phyloP scores from a whole-genome alignment of 2,329 filamentous ascomycete species.

The Aspergillus cejpii region DNA sequence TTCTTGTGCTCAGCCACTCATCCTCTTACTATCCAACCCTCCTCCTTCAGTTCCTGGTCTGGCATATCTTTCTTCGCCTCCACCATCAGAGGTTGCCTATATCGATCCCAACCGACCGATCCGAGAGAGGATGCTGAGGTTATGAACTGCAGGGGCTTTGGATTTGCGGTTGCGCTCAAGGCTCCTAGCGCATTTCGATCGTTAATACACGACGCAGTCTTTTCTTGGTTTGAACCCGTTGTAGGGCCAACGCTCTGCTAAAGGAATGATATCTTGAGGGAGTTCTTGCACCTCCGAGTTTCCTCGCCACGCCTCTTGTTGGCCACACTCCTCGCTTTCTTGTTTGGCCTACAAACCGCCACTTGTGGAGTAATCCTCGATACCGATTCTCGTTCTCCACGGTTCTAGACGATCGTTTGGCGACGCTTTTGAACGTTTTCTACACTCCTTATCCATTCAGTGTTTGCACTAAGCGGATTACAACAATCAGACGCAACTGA shows the following conservation, averaged over 20 bases:
- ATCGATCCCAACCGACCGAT: conserved; percentile 1
- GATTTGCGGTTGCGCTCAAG: conserved; percentile 38
- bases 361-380: conserved; percentile 18
- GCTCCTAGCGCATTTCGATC: conserved; percentile 34
- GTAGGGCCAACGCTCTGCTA: conserved; percentile 15
- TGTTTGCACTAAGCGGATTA: neutral
- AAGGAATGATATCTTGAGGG: conserved; percentile 28
- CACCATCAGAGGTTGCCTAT: conserved; percentile 7
- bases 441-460: conserved; percentile 18
- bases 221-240: conserved; percentile 18
- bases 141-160: conserved; percentile 36
- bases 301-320: conserved; percentile 10
- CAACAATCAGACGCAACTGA: neutral
- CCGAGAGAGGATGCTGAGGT: conserved; percentile 34
- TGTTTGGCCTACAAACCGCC: conserved; percentile 16
- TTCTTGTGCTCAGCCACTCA: neutral
- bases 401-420: conserved; percentile 28
- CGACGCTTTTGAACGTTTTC: conserved; percentile 30
- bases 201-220: conserved; percentile 20
- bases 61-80: conserved; percentile 1
- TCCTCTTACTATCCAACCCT: conserved; percentile 2
- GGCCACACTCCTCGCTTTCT: conserved; percentile 11
- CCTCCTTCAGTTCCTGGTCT: conserved; percentile 2
- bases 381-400: conserved; percentile 24
- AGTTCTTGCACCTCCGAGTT: conserved; percentile 15